These are phyloP conservation scores for Penicillium sp. DNA, from an alignment of 2,329 filamentous ascomycete species.

Conservation along the genomic window DNA sequence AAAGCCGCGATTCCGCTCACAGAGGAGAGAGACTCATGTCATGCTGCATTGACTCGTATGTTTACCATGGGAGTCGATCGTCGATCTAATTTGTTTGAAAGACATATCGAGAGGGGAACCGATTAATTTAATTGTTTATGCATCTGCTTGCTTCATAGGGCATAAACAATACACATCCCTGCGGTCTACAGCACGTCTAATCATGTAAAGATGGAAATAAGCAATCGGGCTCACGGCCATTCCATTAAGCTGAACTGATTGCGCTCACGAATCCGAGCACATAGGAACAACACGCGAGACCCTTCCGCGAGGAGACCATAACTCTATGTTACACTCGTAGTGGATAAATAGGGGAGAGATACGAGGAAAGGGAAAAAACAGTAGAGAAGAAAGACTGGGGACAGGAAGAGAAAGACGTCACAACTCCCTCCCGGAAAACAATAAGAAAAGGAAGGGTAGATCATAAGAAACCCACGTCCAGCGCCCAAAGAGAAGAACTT, in stretches of 20 bases:
- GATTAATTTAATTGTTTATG: too few relatives aligned
- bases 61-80: too few relatives aligned
- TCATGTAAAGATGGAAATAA: too few relatives aligned
- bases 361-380: neutral
- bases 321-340: constrained; percentile 20
- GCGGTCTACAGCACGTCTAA: too few relatives aligned
- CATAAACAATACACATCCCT: too few relatives aligned
- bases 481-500: constrained; percentile 17
- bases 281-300: constrained; percentile 4
- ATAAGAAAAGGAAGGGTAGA: constrained; percentile 6
- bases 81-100: too few relatives aligned
- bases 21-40: too few relatives aligned
- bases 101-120: too few relatives aligned
- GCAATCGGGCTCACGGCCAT: constrained; percentile 3
- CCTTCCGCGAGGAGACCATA: constrained; percentile 16
- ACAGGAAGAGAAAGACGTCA: constrained; percentile 12
- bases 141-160: too few relatives aligned
- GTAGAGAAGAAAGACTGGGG: constrained; percentile 1
- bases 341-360: neutral
- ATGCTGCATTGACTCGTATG: too few relatives aligned
- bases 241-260: constrained; percentile 4
- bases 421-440: constrained; percentile 10
- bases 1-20: too few relatives aligned
- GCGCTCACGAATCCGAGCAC: constrained; percentile 3
- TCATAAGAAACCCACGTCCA: constrained; percentile 11